These are phyloP conservation scores for Modicella reniformis DNA, from an alignment of 371 early-diverging fungal species.

Conservation along the genomic window DNA sequence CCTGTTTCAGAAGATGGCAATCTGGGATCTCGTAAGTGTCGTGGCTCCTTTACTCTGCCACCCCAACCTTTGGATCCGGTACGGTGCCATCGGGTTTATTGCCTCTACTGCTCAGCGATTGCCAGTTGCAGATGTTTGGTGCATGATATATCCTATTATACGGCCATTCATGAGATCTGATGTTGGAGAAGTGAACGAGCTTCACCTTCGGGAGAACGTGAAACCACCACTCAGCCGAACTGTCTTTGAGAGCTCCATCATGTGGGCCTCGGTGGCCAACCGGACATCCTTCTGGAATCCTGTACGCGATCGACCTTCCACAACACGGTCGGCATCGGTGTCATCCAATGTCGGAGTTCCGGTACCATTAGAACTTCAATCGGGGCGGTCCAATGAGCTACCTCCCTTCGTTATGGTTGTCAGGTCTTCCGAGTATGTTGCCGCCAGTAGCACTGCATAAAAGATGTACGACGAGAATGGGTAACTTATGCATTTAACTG, in stretches of 20 bases:
- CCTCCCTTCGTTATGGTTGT: constrained; percentile 46
- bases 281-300: constrained; percentile 67
- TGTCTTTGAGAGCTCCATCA: constrained; percentile 69
- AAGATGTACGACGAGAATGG: no score
- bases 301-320: constrained; percentile 55
- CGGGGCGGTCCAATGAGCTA: constrained; percentile 31
- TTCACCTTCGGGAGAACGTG: constrained; percentile 67
- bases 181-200: constrained; percentile 73
- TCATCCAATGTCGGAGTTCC: constrained; percentile 32
- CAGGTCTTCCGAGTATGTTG: constrained; percentile 64
- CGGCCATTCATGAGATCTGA: constrained; percentile 76
- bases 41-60: constrained; percentile 84
- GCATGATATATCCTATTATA: constrained; percentile 81
- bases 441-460: no score
- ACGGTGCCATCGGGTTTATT: constrained; percentile 83
- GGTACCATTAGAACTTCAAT: constrained; percentile 39
- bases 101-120: constrained; percentile 72
- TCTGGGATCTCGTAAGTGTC: constrained; percentile 78
- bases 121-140: constrained; percentile 80
- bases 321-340: constrained; percentile 33
- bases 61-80: constrained; percentile 84
- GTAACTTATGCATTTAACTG: no score
- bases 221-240: constrained; percentile 75
- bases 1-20: constrained; percentile 81
- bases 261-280: constrained; percentile 70